Base-by-base conservation (phyloP, 768 basidiomycete species). In the Boletus vermiculosoides region DNA sequence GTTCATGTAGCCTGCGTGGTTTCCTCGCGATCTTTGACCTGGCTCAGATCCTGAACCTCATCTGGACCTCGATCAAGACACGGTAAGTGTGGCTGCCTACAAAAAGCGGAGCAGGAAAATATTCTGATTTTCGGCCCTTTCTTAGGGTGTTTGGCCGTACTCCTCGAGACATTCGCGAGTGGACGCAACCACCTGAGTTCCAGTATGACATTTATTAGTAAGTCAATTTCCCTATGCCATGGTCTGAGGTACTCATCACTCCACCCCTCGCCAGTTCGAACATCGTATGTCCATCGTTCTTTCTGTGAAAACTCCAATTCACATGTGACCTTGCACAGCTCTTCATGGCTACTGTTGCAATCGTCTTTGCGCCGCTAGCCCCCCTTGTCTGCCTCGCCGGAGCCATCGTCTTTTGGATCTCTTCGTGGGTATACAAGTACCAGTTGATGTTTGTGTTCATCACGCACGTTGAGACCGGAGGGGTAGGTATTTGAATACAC, bases 1-100 rank as follows among this genome's bases (percentile, higher is more conserved):
- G 33, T 44, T 36, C 36, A 13, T 63, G 22, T 62, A 92, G 91
- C 8, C 79, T 98, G 37, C 92, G 96, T 69, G 97, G 95, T 25
- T 97, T 98, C 82, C 82, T 98, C 41, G 89, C 85, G 11, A 78
- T 98, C 54, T 98, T 98, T 68, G 97, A 99, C 71, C 78, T 99
- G 34, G 96, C 97, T 7, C 97, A 99, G 73, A 84, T 98, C 50
- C 73, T 98, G 74, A 97, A 97, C 67, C 79, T 99, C 25, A 64
- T 94, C 36, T 90, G 86, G 83, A 78, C 90, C 41, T 88, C 84
- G n/a, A 78, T 95, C 78, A 88, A 87, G 76, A 94, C 90, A 20
- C 83, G 77, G 89, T 91, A 67, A 39, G 85, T 30, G 31, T 41
- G 16, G 7, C 34, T 20, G 0, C 15, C 28, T 16, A 25, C 22